Evolutionary conservation across 306 rosid species (phyloP), one percentile per base, ranked within the genome.

Genomic region (Potentilla sterilis): DNA sequence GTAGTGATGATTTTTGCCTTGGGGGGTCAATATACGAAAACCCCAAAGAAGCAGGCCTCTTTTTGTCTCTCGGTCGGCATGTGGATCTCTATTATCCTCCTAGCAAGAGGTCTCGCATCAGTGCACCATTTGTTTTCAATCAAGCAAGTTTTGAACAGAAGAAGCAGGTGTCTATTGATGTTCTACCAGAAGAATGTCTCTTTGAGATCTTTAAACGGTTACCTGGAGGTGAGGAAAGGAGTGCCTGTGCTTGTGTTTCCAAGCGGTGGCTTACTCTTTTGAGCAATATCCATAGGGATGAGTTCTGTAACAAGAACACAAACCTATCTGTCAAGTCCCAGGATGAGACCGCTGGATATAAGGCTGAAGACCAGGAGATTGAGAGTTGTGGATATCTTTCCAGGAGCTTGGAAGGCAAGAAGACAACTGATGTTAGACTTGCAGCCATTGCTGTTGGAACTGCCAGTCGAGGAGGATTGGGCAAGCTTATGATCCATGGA

Each of bases 181-280:
- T 86, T 78, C 79, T 96, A 69, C 99, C 98, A 0, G 98, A 96
- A 73, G 99, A 92, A 38, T 96, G 99, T 81, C 89, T 96, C 62
- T 89, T 96, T 58, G 99, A 96, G 87, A 89, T 96, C 83, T 88
- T 96, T 74, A 90, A 95, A 75, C 86, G 98, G 82, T 87, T 96
- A 86, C 87, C 96, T 37, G 88, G 82, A 12, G 96, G 91, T 35
- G 87, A 86, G 83, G 99, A 87, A 72, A 91, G 90, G 86, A 87
- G 91, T 65, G 49, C 86, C 4, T 88, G 96, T 38, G 88, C 99
- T 55, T 76, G 86, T 43, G 98, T 96, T 81, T 92, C 99, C 61
- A 96, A 87, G 83, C 91, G 84, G 58, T 96, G 98, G 99, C 99
- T 96, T 89, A 81, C 68, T 79, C 94, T 92, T 85, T 76, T 89